A percentile compares a stretch with the other conserved stretches of the same genome.
phyloP scores from a whole-genome alignment of 495 filamentous ascomycete species.

The Penicillium atrosanguineum region DNA sequence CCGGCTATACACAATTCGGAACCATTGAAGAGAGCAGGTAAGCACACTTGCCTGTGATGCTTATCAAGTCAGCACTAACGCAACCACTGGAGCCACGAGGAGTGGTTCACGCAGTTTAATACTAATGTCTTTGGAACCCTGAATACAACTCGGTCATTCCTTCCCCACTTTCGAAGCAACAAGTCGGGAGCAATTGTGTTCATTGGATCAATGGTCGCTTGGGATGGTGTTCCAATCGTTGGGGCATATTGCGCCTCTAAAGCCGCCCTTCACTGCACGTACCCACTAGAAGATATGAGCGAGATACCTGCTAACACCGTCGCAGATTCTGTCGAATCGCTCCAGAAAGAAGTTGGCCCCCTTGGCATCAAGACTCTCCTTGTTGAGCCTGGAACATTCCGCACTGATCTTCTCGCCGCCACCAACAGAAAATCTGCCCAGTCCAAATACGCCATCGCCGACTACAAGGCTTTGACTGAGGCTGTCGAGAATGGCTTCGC shows the following conservation, averaged over 20 bases:
- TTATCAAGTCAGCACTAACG: not conserved
- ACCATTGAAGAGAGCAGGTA: conserved; percentile 22
- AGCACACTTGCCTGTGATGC: no score
- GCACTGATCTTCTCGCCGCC: conserved; percentile 36
- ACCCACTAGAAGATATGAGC: not conserved
- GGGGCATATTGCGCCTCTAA: conserved; percentile 52
- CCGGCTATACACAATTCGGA: conserved; percentile 37
- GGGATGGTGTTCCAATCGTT: conserved; percentile 33
- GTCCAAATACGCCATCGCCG: not conserved
- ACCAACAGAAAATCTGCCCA: not conserved
- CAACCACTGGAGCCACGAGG: conserved; percentile 1
- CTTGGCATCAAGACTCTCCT: conserved; percentile 18
- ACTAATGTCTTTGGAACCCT: conserved; percentile 48
- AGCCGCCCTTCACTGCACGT: conserved; percentile 45
- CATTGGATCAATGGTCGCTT: conserved; percentile 44
- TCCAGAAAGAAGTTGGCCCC: conserved; percentile 44
- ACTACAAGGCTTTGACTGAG: conserved; percentile 6
- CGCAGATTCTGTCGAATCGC: conserved; percentile 39
- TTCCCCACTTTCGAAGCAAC: conserved; percentile 45
- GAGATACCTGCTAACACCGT: not conserved
- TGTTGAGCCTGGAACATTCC: conserved; percentile 41
- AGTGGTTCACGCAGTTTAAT: conserved; percentile 12
- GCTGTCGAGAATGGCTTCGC: not conserved
- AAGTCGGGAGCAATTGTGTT: conserved; percentile 41
- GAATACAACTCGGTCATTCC: conserved; percentile 44